Conservation (phyloP, 148 eudicot genomes). For the Agrostemma githago region DNA sequence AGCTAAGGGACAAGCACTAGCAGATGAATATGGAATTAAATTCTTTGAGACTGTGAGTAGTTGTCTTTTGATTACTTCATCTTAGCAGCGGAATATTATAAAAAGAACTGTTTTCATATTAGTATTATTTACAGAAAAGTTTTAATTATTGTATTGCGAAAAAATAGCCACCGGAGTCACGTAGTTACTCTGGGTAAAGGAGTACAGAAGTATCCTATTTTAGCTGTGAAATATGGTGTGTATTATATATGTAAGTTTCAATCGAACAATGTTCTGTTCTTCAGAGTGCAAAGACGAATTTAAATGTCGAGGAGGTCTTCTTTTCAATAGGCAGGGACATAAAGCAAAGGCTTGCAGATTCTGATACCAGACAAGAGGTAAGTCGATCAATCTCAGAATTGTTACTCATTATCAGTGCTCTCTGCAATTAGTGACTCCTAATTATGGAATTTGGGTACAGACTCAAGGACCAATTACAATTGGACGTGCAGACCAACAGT, state of each 20-base stretch:
- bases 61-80: background rate
- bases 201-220: background rate
- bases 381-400: background rate
- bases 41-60: constrained; percentile 89
- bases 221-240: background rate
- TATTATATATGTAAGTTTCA: background rate
- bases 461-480: constrained; percentile 58
- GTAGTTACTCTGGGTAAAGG: background rate
- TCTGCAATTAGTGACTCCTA: background rate
- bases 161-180: background rate
- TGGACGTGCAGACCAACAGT: constrained; percentile 43
- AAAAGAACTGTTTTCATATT: background rate
- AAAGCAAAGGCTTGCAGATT: constrained; percentile 86
- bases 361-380: constrained; percentile 80
- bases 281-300: constrained; percentile 92
- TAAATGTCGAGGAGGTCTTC: constrained; percentile 91
- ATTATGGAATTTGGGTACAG: constrained; percentile 26
- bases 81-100: background rate
- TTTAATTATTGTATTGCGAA: background rate
- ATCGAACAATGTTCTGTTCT: constrained; percentile 1
- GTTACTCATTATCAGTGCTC: background rate
- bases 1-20: constrained; percentile 87
- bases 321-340: constrained; percentile 88
- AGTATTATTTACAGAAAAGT: background rate
- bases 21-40: constrained; percentile 89